phyloP scores from a whole-genome alignment of 306 rosid species.

The Medicago lupulina region DNA sequence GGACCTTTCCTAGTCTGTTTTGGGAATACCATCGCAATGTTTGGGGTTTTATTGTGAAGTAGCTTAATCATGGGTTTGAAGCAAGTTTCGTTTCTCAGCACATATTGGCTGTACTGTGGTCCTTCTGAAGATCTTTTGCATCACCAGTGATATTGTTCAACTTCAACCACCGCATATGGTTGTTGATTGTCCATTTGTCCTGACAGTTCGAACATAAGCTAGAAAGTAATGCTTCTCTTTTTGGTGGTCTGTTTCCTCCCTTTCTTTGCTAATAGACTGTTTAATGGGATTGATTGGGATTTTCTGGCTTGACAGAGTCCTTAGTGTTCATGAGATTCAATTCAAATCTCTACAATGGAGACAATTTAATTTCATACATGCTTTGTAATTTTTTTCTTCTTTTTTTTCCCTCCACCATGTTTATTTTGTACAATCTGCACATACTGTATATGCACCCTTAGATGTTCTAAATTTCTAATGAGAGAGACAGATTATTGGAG shows the following conservation, averaged over 20 bases:
- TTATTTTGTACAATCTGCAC: constrained; percentile 9
- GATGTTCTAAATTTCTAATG: constrained; percentile 23
- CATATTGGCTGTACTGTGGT: not conserved
- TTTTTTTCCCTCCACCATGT: not conserved
- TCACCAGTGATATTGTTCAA: not conserved
- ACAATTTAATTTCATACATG: constrained; percentile 9
- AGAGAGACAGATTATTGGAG: constrained; percentile 1
- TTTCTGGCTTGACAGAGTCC: constrained; percentile 8
- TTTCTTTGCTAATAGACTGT: not conserved
- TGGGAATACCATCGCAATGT: not conserved
- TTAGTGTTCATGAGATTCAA: constrained; percentile 27
- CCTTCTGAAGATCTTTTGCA: not conserved
- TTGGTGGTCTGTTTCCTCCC: not conserved
- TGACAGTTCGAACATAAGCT: not conserved
- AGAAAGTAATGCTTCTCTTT: not conserved
- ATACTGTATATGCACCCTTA: not conserved
- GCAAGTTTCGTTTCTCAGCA: not conserved
- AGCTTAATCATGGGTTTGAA: not conserved
- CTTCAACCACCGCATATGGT: not conserved
- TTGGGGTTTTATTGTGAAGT: not conserved
- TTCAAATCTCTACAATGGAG: constrained; percentile 27
- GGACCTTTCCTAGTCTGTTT: not conserved
- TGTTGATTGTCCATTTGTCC: not conserved
- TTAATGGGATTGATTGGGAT: constrained; percentile 26
- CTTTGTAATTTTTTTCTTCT: not conserved